phyloP scores from a whole-genome alignment of 306 rosid genomes.

The Rubus parviflorus region DNA sequence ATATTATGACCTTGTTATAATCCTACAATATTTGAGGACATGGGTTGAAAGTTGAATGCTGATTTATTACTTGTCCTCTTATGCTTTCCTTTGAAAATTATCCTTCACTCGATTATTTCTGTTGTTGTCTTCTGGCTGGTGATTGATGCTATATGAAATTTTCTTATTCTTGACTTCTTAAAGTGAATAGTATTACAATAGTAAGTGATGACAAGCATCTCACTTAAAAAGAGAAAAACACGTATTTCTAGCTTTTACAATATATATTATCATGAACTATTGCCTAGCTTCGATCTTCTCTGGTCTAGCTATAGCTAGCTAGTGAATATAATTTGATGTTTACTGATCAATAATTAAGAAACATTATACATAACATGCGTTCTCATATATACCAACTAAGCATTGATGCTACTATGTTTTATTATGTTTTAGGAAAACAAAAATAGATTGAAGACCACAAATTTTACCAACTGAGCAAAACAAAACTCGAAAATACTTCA shows the following conservation, averaged over 20 bases:
- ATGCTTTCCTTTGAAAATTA: conserved; percentile 18
- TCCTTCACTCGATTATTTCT: conserved; percentile 21
- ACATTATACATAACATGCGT: too few relatives aligned
- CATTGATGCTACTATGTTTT: too few relatives aligned
- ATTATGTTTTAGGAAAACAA: too few relatives aligned
- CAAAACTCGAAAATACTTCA: too few relatives aligned
- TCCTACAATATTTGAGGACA: conserved; percentile 55
- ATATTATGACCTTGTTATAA: conserved; percentile 35
- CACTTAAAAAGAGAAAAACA: background rate
- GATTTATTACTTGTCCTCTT: conserved; percentile 51
- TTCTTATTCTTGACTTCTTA: background rate
- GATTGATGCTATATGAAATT: background rate
- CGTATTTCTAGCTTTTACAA: conserved; percentile 13
- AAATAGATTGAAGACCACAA: too few relatives aligned
- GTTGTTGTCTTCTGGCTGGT: conserved; percentile 10
- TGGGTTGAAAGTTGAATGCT: conserved; percentile 56
- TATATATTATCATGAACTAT: conserved; percentile 17
- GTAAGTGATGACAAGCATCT: conserved; percentile 2
- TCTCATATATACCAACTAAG: too few relatives aligned
- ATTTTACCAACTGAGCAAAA: too few relatives aligned
- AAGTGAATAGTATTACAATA: background rate
- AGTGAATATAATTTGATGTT: too few relatives aligned
- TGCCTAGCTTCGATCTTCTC: too few relatives aligned
- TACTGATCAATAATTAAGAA: too few relatives aligned
- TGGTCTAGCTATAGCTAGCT: too few relatives aligned